phyloP scores from a whole-genome alignment of 306 rosid species.

The Prosopis cineraria region DNA sequence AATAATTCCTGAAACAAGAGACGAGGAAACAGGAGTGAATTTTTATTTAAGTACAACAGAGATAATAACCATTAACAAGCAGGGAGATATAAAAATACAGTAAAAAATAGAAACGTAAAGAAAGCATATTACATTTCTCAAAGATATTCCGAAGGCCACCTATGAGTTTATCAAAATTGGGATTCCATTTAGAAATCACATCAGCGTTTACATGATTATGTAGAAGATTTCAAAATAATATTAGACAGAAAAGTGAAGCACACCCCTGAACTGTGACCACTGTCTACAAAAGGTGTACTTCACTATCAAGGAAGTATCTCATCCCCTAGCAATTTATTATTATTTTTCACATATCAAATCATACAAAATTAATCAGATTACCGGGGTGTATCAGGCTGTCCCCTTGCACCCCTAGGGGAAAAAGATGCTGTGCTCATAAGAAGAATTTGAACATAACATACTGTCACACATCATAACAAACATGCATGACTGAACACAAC shows the following conservation, averaged over 20 bases:
- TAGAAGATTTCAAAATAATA: not conserved
- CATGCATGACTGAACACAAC: not conserved
- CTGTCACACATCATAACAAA: not conserved
- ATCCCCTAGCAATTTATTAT: not conserved
- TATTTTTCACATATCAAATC: not conserved
- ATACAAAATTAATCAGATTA: not conserved
- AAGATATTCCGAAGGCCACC: not conserved
- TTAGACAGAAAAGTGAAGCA: not conserved
- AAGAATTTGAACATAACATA: not conserved
- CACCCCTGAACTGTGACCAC: not conserved
- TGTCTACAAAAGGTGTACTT: not conserved
- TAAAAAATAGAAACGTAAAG: not conserved
- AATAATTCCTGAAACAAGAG: slow-evolving; percentile 54
- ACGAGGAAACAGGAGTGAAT: not conserved
- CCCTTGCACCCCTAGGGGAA: not conserved
- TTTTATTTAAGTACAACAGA: slow-evolving; percentile 5
- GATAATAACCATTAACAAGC: slow-evolving; percentile 29
- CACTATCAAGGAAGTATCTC: not conserved
- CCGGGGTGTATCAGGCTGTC: not conserved
- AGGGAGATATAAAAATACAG: not conserved
- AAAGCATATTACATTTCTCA: not conserved
- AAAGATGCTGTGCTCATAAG: not conserved
- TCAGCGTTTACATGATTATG: not conserved
- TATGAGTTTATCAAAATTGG: not conserved
- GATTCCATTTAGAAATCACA: not conserved